Evolutionary conservation across 805 yeast genomes (phyloP).

Genomic region (Starmerella roubikii): DNA sequence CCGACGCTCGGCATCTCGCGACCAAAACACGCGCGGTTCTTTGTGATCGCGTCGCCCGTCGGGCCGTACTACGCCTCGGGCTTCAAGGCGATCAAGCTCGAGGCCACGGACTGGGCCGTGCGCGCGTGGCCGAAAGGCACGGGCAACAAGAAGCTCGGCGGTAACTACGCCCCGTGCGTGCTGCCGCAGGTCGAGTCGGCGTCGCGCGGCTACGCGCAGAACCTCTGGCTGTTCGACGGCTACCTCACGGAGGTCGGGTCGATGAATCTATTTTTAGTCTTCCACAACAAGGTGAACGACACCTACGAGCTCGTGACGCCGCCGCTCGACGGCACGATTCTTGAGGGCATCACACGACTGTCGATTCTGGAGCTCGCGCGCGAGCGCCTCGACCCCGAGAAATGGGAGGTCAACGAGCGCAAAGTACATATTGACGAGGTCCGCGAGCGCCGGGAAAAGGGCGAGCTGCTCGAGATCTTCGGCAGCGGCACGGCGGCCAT

Average conservation of each 20-base stretch:
- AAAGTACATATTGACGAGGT: slow-evolving; percentile 71
- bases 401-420: slow-evolving; percentile 80
- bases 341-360: slow-evolving; percentile 94
- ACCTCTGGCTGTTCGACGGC: slow-evolving; percentile 86
- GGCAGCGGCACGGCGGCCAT: slow-evolving; percentile 98
- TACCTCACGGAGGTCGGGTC: slow-evolving; percentile 93
- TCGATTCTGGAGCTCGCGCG: slow-evolving; percentile 68
- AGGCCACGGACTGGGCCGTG: slow-evolving; percentile 90
- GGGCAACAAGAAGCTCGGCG: slow-evolving; percentile 93
- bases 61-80: slow-evolving; percentile 95
- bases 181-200: slow-evolving; percentile 87
- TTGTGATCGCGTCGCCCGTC: slow-evolving; percentile 85
- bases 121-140: slow-evolving; percentile 99
- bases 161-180: slow-evolving; percentile 93
- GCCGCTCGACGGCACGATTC: slow-evolving; percentile 92
- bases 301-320: slow-evolving; percentile 89
- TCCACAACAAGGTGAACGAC: slow-evolving; percentile 54
- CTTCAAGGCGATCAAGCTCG: slow-evolving; percentile 85
- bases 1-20: slow-evolving; percentile 74
- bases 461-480: slow-evolving; percentile 83
- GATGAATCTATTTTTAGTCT: slow-evolving; percentile 86
- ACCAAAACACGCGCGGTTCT: slow-evolving; percentile 72
- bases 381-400: slow-evolving; percentile 54
- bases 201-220: slow-evolving; percentile 82
- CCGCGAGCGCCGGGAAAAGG: slow-evolving; percentile 58